Evolutionary conservation across 495 filamentous ascomycete genomes (phyloP), one percentile per base, ranked within the genome.

Genomic region (Geopyxis carbonaria): DNA sequence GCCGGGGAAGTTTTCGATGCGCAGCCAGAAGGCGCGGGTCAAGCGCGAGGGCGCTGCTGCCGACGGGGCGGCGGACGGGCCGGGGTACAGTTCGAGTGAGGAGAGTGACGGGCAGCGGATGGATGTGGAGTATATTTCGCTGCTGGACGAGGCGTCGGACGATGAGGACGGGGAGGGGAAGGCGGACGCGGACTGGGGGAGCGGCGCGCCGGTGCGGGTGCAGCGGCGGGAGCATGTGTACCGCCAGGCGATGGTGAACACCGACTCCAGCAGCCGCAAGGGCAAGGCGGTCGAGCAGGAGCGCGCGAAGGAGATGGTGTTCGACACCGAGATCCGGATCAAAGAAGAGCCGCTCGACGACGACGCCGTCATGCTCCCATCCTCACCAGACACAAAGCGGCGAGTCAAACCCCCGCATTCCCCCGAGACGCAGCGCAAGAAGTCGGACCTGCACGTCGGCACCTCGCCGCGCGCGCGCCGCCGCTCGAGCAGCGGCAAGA

Each of bases 201-300:
- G 43, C 20, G 50, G 51, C 2, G 51, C 51, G n/a, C 51, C 51
- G 19, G 37, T 54, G 7, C 34, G 51, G 30, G 41, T 51, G n/a
- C 44, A 31, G n/a, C 37, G 50, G 21, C 47, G 43, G 8, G 44
- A 31, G 14, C 50, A 53, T 31, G 23, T 49, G n/a, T 31, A 53
- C 28, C 47, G 47, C 7, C 31, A 45, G 20, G 27, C 40, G 3
- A 22, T 47, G 25, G 44, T 51, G 15, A 53, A 51, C 14, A 53
- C 50, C 1, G 47, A 53, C 14, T 22, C 43, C 4, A 44, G 39
- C 22, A 34, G 42, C 7, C 53, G 49, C 38, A 49, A 51, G 29
- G 39, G 47, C 31, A 53, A 48, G 22, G 38, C 25, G 0, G 37
- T 34, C 20, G 32, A 44, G 15, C 48, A 48, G 22, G 42, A 40